These are phyloP conservation scores for Elongisporangium prolatum DNA, from an alignment of 352 stramenopile genomes.

Conservation along the genomic window DNA sequence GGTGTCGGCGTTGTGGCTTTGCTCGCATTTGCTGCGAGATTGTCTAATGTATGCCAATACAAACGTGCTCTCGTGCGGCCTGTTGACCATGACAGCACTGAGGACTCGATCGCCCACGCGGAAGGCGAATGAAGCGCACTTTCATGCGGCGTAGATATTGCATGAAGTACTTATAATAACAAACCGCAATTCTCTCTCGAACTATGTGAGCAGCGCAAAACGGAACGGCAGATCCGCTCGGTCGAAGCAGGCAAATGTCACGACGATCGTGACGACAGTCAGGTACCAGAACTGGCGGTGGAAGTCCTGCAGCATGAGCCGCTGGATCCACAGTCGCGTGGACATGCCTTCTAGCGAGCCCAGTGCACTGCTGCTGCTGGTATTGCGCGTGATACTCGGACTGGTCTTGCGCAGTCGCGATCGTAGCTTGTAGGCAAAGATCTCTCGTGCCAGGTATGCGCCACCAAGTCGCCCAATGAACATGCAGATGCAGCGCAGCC, in stretches of 20 bases:
- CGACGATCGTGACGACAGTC: slow-evolving; percentile 75
- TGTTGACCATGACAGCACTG: too few relatives aligned
- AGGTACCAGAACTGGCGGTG: slow-evolving; percentile 85
- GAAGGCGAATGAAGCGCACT: too few relatives aligned
- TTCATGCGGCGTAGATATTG: too few relatives aligned
- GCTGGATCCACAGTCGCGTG: slow-evolving; percentile 74
- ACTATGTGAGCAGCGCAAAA: slow-evolving; percentile 66
- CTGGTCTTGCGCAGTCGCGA: slow-evolving; percentile 34
- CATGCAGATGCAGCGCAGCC: slow-evolving; percentile 84
- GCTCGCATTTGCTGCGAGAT: too few relatives aligned
- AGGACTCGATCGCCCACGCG: too few relatives aligned
- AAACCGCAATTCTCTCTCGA: neutral
- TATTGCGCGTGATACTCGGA: slow-evolving; percentile 15
- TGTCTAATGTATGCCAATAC: too few relatives aligned
- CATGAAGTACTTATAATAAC: too few relatives aligned
- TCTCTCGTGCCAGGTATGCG: slow-evolving; percentile 73
- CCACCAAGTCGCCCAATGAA: slow-evolving; percentile 71
- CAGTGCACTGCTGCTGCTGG: slow-evolving; percentile 8
- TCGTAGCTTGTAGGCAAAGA: slow-evolving; percentile 82
- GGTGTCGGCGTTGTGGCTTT: too few relatives aligned
- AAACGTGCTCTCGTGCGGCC: too few relatives aligned
- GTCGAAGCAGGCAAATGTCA: slow-evolving; percentile 84
- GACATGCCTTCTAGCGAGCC: slow-evolving; percentile 59
- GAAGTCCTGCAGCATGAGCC: slow-evolving; percentile 84
- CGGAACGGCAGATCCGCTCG: slow-evolving; percentile 61